Percentiles rank a stretch among this genome's conserved stretches.
Conservation (phyloP, 805 yeast genomes). For the Barnettozyma sucrosica region DNA sequence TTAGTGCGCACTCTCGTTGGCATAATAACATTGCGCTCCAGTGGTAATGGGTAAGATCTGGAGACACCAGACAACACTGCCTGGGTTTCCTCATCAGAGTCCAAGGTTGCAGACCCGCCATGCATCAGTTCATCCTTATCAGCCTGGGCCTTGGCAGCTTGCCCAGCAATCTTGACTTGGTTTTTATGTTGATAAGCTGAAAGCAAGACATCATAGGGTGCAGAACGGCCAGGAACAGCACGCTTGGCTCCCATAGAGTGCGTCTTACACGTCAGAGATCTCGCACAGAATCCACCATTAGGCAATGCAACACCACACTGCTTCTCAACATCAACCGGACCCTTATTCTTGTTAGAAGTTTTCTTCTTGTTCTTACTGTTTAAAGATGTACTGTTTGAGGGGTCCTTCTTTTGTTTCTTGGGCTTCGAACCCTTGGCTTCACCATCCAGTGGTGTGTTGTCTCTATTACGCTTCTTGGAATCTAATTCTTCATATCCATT, state of each 20-base stretch:
- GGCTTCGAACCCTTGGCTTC: slow-evolving; percentile 9
- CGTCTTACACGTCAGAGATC: slow-evolving; percentile 93
- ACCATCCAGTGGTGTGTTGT: slow-evolving; percentile 15
- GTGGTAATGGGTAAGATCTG: slow-evolving; percentile 73
- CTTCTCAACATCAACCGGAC: slow-evolving; percentile 84
- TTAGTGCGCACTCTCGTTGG: slow-evolving; percentile 68
- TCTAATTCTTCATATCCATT: background rate
- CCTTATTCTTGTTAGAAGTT: slow-evolving; percentile 53
- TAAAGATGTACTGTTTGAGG: slow-evolving; percentile 7
- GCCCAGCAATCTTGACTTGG: slow-evolving; percentile 84
- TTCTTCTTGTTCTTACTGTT: slow-evolving; percentile 33
- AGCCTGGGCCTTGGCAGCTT: slow-evolving; percentile 73
- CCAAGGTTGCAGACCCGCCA: slow-evolving; percentile 34
- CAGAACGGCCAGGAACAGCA: slow-evolving; percentile 89
- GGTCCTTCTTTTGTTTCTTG: slow-evolving; percentile 24
- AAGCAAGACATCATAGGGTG: slow-evolving; percentile 82
- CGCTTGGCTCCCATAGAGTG: slow-evolving; percentile 98
- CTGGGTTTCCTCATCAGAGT: slow-evolving; percentile 88
- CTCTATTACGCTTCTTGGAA: slow-evolving; percentile 19
- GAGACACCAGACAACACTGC: slow-evolving; percentile 87
- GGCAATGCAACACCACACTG: slow-evolving; percentile 96
- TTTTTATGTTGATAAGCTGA: slow-evolving; percentile 89
- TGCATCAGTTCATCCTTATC: slow-evolving; percentile 60
- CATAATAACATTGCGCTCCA: slow-evolving; percentile 66
- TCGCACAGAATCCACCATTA: slow-evolving; percentile 92